These are phyloP conservation scores for Alloteropsis semialata DNA, from an alignment of 176 grass and related monocot species.

Conservation along the genomic window DNA sequence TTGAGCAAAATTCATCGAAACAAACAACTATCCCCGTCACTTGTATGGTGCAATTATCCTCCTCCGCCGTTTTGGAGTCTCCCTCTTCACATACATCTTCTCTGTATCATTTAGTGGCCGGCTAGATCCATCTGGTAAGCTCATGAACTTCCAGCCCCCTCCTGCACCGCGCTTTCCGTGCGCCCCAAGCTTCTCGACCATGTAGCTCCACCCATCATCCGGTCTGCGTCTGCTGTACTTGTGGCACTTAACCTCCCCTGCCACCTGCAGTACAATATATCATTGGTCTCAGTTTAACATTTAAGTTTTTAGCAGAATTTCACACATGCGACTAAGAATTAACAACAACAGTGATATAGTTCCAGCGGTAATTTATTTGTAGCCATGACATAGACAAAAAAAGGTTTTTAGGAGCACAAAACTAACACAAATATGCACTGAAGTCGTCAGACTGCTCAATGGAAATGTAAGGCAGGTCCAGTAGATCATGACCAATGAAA, in stretches of 20 bases:
- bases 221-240: constrained; percentile 87
- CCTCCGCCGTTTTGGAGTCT: constrained; percentile 70
- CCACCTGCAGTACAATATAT: constrained; percentile 48
- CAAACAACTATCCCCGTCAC: constrained; percentile 1
- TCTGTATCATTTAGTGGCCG: constrained; percentile 76
- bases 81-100: constrained; percentile 95
- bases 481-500: background rate
- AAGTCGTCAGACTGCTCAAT: background rate
- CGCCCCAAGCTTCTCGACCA: constrained; percentile 81
- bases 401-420: background rate
- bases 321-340: background rate
- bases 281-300: background rate
- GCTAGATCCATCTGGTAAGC: constrained; percentile 84
- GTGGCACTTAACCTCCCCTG: constrained; percentile 85
- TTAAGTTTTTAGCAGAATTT: background rate
- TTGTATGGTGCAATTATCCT: constrained; percentile 91
- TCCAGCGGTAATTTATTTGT: background rate
- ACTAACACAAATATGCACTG: background rate
- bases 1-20: constrained; percentile 12
- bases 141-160: constrained; percentile 85
- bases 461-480: background rate
- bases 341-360: background rate
- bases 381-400: background rate
- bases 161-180: constrained; percentile 59
- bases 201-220: constrained; percentile 78